Evolutionary conservation across 768 basidiomycete genomes (phyloP).

Genomic region (Clavaria fumosa): DNA sequence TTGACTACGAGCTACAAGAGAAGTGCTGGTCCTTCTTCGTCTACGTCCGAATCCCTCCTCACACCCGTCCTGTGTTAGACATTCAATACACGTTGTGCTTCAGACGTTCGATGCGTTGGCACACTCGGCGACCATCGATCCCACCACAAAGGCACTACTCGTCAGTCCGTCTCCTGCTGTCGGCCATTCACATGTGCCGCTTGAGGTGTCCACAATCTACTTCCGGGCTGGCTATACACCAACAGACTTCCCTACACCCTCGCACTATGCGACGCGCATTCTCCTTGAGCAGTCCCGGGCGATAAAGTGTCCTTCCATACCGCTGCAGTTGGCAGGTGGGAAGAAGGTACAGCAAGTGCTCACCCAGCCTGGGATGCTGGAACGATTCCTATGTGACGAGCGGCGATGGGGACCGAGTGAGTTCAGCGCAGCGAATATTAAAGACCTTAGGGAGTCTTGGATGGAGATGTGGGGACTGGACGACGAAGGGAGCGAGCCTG

Average conservation of each 20-base stretch:
- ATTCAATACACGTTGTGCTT: slow-evolving; percentile 59
- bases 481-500: slow-evolving; percentile 17
- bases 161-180: slow-evolving; percentile 22
- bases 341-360: slow-evolving; percentile 94
- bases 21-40: slow-evolving; percentile 30
- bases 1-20: slow-evolving; percentile 79
- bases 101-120: slow-evolving; percentile 63
- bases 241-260: slow-evolving; percentile 51
- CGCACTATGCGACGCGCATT: slow-evolving; percentile 59
- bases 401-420: slow-evolving; percentile 20
- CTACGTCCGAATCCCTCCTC: neutral
- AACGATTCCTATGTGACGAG: slow-evolving; percentile 44
- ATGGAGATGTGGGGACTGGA: slow-evolving; percentile 80
- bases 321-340: slow-evolving; percentile 86
- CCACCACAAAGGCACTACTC: slow-evolving; percentile 27
- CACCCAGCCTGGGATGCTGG: slow-evolving; percentile 54
- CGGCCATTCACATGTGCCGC: slow-evolving; percentile 17
- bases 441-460: slow-evolving; percentile 56
- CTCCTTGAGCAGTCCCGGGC: slow-evolving; percentile 68
- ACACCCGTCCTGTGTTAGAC: slow-evolving; percentile 25
- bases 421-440: slow-evolving; percentile 26
- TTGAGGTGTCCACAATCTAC: slow-evolving; percentile 81
- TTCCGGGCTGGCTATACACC: slow-evolving; percentile 85
- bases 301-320: slow-evolving; percentile 86
- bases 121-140: slow-evolving; percentile 37